phyloP scores from a whole-genome alignment of 2,329 filamentous ascomycete genomes.

The Xylaria sp. region DNA sequence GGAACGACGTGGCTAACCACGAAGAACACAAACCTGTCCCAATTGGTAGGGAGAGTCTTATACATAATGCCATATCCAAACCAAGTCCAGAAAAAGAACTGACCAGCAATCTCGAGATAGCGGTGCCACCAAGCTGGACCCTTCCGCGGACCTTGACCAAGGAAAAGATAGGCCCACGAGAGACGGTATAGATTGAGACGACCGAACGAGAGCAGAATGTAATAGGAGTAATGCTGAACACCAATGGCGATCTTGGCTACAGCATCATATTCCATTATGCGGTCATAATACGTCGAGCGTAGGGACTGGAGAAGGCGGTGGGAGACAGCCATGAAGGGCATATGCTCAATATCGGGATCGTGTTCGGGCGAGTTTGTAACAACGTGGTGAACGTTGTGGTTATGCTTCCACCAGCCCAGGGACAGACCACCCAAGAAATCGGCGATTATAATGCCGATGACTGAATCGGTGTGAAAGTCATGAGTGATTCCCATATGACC shows the following conservation, averaged over 20 bases:
- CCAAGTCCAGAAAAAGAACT: conserved; percentile 85
- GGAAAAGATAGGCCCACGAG: conserved; percentile 80
- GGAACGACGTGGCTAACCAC: conserved; percentile 83
- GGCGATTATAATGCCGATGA: conserved; percentile 89
- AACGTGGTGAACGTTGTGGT: conserved; percentile 96
- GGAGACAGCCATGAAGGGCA: conserved; percentile 88
- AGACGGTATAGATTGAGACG: conserved; percentile 88
- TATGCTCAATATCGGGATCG: conserved; percentile 92
- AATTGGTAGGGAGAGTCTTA: conserved; percentile 73
- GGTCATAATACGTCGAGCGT: conserved; percentile 84
- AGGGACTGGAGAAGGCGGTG: conserved; percentile 80
- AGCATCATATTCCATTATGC: conserved; percentile 79
- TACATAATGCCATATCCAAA: conserved; percentile 87
- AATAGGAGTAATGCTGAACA: conserved; percentile 86
- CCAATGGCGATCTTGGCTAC: conserved; percentile 75
- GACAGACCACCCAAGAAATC: conserved; percentile 91
- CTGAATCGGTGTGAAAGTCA: conserved; percentile 81
- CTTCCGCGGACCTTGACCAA: conserved; percentile 75
- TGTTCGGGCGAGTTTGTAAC: conserved; percentile 96
- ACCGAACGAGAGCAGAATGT: conserved; percentile 80
- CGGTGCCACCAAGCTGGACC: conserved; percentile 86
- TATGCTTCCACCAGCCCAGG: conserved; percentile 96
- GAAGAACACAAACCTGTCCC: conserved; percentile 77
- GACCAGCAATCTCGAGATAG: conserved; percentile 80
- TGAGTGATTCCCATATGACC: conserved; percentile 98